Evolutionary conservation across 192 early-diverging fungal genomes (phyloP), one percentile per base, ranked within the genome.

Genomic region (Ramicandelaber brevisporus): DNA sequence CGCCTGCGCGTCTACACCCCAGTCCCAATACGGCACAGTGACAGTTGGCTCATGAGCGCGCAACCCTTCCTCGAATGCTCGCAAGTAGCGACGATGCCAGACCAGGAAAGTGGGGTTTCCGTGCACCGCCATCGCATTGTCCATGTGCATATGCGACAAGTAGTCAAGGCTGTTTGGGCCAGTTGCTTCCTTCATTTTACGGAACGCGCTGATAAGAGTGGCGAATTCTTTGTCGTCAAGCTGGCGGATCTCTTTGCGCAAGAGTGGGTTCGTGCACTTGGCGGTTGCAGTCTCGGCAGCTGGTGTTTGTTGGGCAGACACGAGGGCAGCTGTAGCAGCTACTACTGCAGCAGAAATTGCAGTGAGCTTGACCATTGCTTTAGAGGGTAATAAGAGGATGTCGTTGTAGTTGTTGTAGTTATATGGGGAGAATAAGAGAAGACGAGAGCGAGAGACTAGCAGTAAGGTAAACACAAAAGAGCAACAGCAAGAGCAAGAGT

Each of bases 41-140:
- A 56, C 49, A 16, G 44, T 50, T 1, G 61, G 50, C 17, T 61
- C 50, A 6, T 53, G 41, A 18, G 32, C 39, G 30, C 57, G 46
- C 4, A 70, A 41, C 0, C 46, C 57, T 1, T 37, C 13, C 20
- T 65, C 63, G 42, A 58, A 66, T 8, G 44, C 50, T 32, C 38
- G 43, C 12, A 63, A 31, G 48, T 61, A 66, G 19, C 37, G 27
- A 9, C 66, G 55, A 30, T 68, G 61, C 48, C 60, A 63, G 2
- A 50, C 46, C 14, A 63, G 40, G 36, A 63, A 63, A 20, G 46
- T 40, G 0, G 55, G 42, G 17, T 50, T 51, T 1, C 50, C 50
- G 29, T 58, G 55, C 15, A 58, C 50, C 6, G 31, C 34, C 22
- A 48, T 41, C 11, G 57, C 52, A 27, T 59, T 50, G 11, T 50